Percentiles rank a stretch among this genome's conserved stretches.
These are phyloP conservation scores for Hericium erinaceus DNA, from an alignment of 768 basidiomycete species.

Conservation along the genomic window DNA sequence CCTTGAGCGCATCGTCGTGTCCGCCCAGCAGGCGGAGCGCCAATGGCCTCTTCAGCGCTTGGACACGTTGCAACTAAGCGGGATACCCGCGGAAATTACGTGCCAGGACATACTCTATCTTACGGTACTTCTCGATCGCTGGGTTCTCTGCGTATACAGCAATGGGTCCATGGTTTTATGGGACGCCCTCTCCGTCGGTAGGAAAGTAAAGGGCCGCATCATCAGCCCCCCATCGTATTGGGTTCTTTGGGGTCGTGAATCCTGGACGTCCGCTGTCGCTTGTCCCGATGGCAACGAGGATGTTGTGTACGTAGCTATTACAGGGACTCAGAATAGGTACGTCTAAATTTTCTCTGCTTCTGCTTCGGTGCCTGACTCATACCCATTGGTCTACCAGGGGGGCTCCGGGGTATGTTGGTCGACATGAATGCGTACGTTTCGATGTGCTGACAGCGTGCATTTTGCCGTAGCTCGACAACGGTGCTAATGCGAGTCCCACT, in stretches of 20 bases:
- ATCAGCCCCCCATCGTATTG: neutral
- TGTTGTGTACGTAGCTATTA: neutral
- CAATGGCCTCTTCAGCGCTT: neutral
- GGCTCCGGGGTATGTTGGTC: neutral
- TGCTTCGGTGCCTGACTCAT: neutral
- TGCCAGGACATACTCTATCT: constrained; percentile 2
- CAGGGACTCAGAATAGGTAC: constrained; percentile 1
- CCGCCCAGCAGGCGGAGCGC: neutral
- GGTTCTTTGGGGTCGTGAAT: constrained; percentile 3
- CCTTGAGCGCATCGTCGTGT: neutral
- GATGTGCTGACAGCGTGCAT: neutral
- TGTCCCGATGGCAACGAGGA: neutral
- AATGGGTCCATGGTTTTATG: neutral
- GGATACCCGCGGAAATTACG: neutral
- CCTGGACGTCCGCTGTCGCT: constrained; percentile 1
- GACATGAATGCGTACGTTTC: neutral
- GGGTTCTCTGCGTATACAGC: constrained; percentile 3
- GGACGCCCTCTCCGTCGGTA: neutral
- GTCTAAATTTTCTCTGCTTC: neutral
- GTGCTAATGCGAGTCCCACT: constrained; percentile 2
- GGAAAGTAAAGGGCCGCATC: neutral
- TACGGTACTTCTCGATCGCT: neutral
- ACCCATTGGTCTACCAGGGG: neutral
- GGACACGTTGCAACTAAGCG: neutral
- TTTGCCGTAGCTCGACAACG: neutral